Conservation (phyloP, 371 early-diverging fungal genomes). For the Saksenaea oblongispora region DNA sequence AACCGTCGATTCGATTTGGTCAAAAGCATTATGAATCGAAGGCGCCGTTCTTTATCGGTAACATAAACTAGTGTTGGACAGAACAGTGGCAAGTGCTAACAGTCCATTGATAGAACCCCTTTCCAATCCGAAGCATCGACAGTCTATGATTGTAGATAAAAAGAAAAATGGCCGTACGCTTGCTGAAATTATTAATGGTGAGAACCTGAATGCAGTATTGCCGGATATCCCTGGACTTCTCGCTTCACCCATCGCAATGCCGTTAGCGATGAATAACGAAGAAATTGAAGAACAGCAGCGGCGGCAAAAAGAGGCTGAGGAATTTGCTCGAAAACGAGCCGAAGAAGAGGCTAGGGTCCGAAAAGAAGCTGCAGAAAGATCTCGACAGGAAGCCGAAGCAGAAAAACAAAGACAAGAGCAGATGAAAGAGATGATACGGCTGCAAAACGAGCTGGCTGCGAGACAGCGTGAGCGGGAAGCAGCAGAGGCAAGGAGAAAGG, state of each 20-base stretch:
- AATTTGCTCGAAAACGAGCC: background rate
- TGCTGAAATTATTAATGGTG: constrained; percentile 29
- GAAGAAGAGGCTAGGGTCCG: constrained; percentile 3
- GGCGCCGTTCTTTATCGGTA: constrained; percentile 31
- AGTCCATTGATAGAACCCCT: constrained; percentile 32
- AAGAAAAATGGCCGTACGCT: constrained; percentile 30
- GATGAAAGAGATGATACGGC: background rate
- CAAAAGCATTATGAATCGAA: constrained; percentile 27
- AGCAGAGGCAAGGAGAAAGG: background rate
- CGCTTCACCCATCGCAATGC: background rate
- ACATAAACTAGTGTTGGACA: background rate
- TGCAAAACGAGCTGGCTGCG: constrained; percentile 8
- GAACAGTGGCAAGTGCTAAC: background rate
- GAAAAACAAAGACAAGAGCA: constrained; percentile 8
- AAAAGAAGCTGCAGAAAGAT: constrained; percentile 9
- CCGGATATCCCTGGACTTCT: background rate
- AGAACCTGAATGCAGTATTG: background rate
- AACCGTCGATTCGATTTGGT: constrained; percentile 32
- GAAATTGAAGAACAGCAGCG: background rate
- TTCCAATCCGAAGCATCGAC: constrained; percentile 31
- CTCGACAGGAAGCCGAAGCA: constrained; percentile 6
- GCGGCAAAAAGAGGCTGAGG: background rate
- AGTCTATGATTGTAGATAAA: constrained; percentile 34
- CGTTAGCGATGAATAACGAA: background rate
- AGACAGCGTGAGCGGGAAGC: constrained; percentile 1